phyloP scores from a whole-genome alignment of 2,329 filamentous ascomycete genomes.

The Saccharata proteae region DNA sequence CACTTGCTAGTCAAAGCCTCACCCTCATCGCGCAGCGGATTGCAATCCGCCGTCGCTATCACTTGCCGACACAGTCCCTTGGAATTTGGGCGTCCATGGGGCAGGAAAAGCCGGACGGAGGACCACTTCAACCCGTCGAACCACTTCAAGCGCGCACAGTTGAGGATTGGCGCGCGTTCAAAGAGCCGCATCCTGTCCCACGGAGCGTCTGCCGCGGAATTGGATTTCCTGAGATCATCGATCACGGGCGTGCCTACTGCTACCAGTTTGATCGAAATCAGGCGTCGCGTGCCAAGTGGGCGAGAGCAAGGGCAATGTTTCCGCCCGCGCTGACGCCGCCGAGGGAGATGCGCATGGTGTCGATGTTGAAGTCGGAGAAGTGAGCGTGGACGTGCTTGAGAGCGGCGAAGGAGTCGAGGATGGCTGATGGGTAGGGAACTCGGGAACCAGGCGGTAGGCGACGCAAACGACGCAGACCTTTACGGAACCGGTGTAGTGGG shows the following conservation, averaged over 20 bases:
- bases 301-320: neutral
- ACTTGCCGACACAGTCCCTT: neutral
- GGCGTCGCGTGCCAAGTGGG: constrained; percentile 1
- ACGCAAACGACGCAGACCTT: neutral
- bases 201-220: neutral
- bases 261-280: constrained; percentile 1
- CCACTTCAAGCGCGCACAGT: neutral
- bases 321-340: constrained; percentile 1
- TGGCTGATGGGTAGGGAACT: neutral
- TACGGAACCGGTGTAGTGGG: neutral
- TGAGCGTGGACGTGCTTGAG: constrained; percentile 2
- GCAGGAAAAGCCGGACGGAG: neutral
- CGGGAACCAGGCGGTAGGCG: neutral
- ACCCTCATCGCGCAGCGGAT: neutral
- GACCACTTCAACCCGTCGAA: constrained; percentile 3
- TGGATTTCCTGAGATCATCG: neutral
- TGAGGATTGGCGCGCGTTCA: neutral
- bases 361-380: neutral
- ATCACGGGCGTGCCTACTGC: neutral
- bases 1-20: neutral
- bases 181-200: neutral
- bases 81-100: constrained; percentile 1
- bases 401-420: constrained; percentile 1
- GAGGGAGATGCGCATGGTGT: neutral
- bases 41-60: constrained; percentile 1